Evolutionary conservation across 2,329 filamentous ascomycete species (phyloP).

Genomic region (Aspergillus bombycis): DNA sequence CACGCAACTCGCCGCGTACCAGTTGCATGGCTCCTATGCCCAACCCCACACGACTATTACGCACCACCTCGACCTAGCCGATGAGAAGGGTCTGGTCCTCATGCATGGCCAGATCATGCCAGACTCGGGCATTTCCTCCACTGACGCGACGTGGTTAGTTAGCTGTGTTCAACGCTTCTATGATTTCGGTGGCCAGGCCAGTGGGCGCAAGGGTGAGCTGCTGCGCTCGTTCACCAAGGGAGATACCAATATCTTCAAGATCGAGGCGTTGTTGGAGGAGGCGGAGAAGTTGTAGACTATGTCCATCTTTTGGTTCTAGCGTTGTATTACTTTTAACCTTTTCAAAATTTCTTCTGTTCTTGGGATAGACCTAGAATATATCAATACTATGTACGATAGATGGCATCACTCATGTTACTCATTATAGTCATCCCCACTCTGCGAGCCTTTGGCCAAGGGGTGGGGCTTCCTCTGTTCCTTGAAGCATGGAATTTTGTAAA

Average conservation of each 20-base stretch:
- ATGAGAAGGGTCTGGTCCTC: constrained; percentile 76
- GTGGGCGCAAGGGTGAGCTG: constrained; percentile 67
- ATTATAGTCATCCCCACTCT: not conserved
- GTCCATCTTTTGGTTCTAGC: not conserved
- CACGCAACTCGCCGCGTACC: constrained; percentile 91
- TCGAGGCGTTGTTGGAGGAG: constrained; percentile 86
- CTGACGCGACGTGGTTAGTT: constrained; percentile 86
- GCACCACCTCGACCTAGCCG: constrained; percentile 80
- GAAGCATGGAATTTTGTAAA: not conserved
- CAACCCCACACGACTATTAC: constrained; percentile 92
- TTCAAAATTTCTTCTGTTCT: not conserved
- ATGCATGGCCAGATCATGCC: constrained; percentile 82
- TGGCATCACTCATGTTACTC: not conserved
- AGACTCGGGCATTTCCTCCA: constrained; percentile 72
- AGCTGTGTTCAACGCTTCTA: constrained; percentile 97
- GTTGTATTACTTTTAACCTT: not conserved
- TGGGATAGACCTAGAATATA: not conserved
- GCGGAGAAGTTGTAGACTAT: constrained; percentile 69
- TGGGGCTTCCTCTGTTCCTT: not conserved
- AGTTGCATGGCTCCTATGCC: constrained; percentile 84
- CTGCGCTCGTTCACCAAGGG: constrained; percentile 81
- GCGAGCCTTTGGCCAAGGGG: not conserved
- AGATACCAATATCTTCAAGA: constrained; percentile 71
- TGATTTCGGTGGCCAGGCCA: constrained; percentile 59
- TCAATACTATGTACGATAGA: not conserved